Conservation (phyloP, 495 filamentous ascomycete species). For the Penicillium maclennaniae region DNA sequence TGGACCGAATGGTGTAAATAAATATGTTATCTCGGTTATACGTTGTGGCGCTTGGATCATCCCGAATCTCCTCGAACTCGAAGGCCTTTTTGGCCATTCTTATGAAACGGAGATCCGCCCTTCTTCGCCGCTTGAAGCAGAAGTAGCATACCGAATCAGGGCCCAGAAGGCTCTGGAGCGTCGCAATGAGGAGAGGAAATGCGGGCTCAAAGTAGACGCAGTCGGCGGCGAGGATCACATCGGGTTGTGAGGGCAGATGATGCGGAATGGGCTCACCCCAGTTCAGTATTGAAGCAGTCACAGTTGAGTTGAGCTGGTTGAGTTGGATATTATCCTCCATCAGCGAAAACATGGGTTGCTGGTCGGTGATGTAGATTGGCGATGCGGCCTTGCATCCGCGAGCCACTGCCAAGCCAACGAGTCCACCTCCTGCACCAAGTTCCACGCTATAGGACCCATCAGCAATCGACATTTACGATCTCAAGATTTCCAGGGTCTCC, state of each 20-base stretch:
- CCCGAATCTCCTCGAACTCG: slow-evolving; percentile 56
- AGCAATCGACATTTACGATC: background rate
- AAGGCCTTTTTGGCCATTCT: slow-evolving; percentile 64
- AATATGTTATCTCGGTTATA: slow-evolving; percentile 62
- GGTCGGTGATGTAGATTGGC: slow-evolving; percentile 77
- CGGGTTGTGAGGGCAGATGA: slow-evolving; percentile 47
- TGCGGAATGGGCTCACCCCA: slow-evolving; percentile 56
- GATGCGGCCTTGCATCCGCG: slow-evolving; percentile 32
- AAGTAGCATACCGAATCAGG: slow-evolving; percentile 74
- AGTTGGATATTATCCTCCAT: slow-evolving; percentile 80
- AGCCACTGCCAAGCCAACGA: slow-evolving; percentile 60
- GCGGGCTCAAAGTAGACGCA: slow-evolving; percentile 97
- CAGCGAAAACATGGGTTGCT: slow-evolving; percentile 72
- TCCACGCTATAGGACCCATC: slow-evolving; percentile 61
- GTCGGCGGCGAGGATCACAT: slow-evolving; percentile 86
- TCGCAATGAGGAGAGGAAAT: slow-evolving; percentile 79
- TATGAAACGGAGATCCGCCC: slow-evolving; percentile 69
- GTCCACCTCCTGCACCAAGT: slow-evolving; percentile 85
- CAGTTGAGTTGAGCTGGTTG: slow-evolving; percentile 63
- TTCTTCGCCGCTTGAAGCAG: slow-evolving; percentile 87
- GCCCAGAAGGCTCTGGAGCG: slow-evolving; percentile 61
- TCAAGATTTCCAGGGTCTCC: background rate
- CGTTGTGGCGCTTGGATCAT: slow-evolving; percentile 52
- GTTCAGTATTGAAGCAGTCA: slow-evolving; percentile 62
- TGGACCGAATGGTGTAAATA: slow-evolving; percentile 56